These are phyloP conservation scores for Picea glauca DNA, from an alignment of 75 land plant genomes.

Conservation along the genomic window DNA sequence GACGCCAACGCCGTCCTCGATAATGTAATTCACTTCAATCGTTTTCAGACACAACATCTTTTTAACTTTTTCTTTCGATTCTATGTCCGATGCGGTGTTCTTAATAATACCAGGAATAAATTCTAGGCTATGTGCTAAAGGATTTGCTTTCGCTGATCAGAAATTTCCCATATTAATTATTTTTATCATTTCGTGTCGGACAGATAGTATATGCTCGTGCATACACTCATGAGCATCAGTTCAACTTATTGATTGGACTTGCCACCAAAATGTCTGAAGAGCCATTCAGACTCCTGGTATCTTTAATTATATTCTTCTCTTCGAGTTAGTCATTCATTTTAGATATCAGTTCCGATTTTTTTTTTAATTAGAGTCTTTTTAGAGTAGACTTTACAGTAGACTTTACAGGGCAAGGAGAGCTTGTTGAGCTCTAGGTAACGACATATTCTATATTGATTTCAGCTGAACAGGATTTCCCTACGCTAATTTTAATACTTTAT, in stretches of 20 bases:
- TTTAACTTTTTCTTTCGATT: conserved; percentile 6
- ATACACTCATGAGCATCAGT: conserved; percentile 96
- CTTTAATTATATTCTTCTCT: neutral
- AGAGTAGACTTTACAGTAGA: conserved; percentile 93
- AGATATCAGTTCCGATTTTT: neutral
- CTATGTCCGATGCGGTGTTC: no score
- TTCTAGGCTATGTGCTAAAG: no score
- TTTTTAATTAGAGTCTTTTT: conserved; percentile 80
- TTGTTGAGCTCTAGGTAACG: conserved; percentile 92
- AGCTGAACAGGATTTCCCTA: no score
- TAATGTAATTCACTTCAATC: no score
- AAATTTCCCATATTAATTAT: no score
- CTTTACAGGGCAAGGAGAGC: conserved; percentile 94
- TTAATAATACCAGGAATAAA: no score
- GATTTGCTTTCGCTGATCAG: no score
- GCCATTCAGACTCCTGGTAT: conserved; percentile 92
- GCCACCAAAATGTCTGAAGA: conserved; percentile 97
- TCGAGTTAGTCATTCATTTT: no score
- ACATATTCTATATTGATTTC: neutral
- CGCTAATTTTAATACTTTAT: no score
- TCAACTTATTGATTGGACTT: conserved; percentile 69
- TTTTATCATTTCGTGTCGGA: neutral
- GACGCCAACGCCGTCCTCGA: conserved; percentile 53
- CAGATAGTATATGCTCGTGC: conserved; percentile 98
- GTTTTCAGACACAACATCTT: conserved; percentile 66